A percentile compares a stretch with the other conserved stretches of the same genome.
phyloP scores from a whole-genome alignment of 805 yeast genomes.

The Debaryomyces prosopidis region DNA sequence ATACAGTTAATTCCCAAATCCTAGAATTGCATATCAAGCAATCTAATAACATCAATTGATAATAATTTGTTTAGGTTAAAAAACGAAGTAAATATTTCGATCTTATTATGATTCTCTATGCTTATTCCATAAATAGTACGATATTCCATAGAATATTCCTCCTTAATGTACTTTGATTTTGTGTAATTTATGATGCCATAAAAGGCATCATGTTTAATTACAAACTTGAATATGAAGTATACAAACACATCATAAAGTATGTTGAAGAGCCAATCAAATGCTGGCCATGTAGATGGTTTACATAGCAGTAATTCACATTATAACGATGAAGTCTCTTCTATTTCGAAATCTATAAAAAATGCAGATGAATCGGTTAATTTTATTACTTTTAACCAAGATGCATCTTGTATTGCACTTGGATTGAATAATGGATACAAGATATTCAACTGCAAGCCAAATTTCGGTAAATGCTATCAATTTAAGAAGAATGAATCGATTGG shows the following conservation, averaged over 20 bases:
- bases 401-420: constrained; percentile 76
- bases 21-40: too few species aligned
- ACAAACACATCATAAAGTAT: not conserved
- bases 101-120: too few species aligned
- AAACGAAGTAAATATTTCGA: too few species aligned
- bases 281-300: not conserved
- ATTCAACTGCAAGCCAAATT: constrained; percentile 67
- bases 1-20: not conserved
- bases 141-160: too few species aligned
- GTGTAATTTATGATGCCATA: not conserved
- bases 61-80: too few species aligned
- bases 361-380: constrained; percentile 33
- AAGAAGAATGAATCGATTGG: constrained; percentile 55
- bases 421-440: constrained; percentile 65
- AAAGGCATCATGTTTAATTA: not conserved
- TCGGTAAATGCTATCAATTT: constrained; percentile 33
- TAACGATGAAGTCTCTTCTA: not conserved
- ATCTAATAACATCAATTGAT: too few species aligned
- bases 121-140: too few species aligned
- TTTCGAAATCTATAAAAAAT: constrained; percentile 4
- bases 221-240: too few species aligned
- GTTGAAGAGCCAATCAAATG: not conserved
- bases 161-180: not conserved
- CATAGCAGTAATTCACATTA: not conserved
- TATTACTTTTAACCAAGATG: constrained; percentile 82